Evolutionary conservation across 2,329 filamentous ascomycete genomes (phyloP), one percentile per base, ranked within the genome.

Genomic region (Epicoccum nigrum): DNA sequence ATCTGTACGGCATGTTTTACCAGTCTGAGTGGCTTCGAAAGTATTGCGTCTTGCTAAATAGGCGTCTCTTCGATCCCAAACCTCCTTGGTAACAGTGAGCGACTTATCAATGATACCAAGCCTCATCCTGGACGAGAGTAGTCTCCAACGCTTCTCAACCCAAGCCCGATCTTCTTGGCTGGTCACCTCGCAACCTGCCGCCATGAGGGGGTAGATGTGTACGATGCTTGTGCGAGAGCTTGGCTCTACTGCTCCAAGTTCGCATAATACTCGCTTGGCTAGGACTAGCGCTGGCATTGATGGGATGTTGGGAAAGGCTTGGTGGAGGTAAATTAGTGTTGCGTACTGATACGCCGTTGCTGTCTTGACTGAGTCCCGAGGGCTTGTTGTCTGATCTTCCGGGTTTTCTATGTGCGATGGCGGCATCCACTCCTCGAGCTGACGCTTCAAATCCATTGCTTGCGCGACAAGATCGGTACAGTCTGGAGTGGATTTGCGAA

Each of bases 141-240:
- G 74, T 4, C 74, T 70, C 86, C 86, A 90, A 27, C 86, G 79
- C 19, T 82, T 77, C 34, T 80, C 74, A 2, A 89, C 83, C 85
- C 86, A 89, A 23, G 81, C 74, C 11, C 86, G 76, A 59, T 88
- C 83, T 57, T 87, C 84, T 12, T 76, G 73, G 3, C 77, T 78
- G 19, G 79, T 75, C 7, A 82, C 82, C 69, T 89, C 86, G 57
- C 85, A 86, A 1, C 86, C 86, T 3, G 86, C 87, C 1, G 83
- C 84, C 56, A 88, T 77, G 1, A 90, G 78, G 1, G 87, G 87
- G 58, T 85, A 89, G 51, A 89, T 87, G 31, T 89, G 86, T 2
- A 89, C 81, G 37, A 89, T 86, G 15, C 85, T 81, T 0, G 85
- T 81, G 7, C 86, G 80, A 28, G 84, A 87, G 9, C 77, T 80